A percentile compares a stretch with the other conserved stretches of the same genome.
Evolutionary conservation across 768 basidiomycete genomes (phyloP).

Genomic region (Tulasnella sp.): DNA sequence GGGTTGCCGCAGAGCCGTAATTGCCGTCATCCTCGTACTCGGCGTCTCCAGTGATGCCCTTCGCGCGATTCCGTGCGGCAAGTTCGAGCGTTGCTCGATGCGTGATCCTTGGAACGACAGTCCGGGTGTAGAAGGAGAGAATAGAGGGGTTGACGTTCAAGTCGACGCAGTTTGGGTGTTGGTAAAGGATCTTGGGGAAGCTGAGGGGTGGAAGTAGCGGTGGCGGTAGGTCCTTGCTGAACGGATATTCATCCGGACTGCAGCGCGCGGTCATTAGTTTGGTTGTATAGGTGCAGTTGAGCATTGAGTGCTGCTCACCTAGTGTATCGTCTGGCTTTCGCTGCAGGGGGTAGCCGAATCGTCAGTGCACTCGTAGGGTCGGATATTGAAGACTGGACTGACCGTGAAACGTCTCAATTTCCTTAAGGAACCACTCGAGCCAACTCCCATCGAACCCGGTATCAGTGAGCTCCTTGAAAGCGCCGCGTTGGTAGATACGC

Average conservation of each 20-base stretch:
- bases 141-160: slow-evolving; percentile 88
- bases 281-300: background rate
- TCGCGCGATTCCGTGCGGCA: slow-evolving; percentile 59
- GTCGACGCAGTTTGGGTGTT: slow-evolving; percentile 47
- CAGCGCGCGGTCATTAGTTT: background rate
- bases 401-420: slow-evolving; percentile 95
- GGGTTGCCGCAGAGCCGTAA: slow-evolving; percentile 90
- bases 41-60: slow-evolving; percentile 60
- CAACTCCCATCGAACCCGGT: slow-evolving; percentile 79
- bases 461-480: slow-evolving; percentile 70
- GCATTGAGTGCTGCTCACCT: slow-evolving; percentile 50
- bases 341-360: slow-evolving; percentile 40
- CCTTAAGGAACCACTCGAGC: slow-evolving; percentile 97
- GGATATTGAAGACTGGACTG: slow-evolving; percentile 35
- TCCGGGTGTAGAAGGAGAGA: slow-evolving; percentile 78
- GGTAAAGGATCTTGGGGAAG: slow-evolving; percentile 71
- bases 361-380: background rate
- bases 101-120: slow-evolving; percentile 88
- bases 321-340: slow-evolving; percentile 91
- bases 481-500: slow-evolving; percentile 75
- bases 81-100: slow-evolving; percentile 62
- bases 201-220: slow-evolving; percentile 71
- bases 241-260: slow-evolving; percentile 98
- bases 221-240: slow-evolving; percentile 70
- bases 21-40: slow-evolving; percentile 93